Percentiles rank a stretch among this genome's conserved stretches.
Conservation (phyloP, 768 basidiomycete species). For the Mrakia blollopis region DNA sequence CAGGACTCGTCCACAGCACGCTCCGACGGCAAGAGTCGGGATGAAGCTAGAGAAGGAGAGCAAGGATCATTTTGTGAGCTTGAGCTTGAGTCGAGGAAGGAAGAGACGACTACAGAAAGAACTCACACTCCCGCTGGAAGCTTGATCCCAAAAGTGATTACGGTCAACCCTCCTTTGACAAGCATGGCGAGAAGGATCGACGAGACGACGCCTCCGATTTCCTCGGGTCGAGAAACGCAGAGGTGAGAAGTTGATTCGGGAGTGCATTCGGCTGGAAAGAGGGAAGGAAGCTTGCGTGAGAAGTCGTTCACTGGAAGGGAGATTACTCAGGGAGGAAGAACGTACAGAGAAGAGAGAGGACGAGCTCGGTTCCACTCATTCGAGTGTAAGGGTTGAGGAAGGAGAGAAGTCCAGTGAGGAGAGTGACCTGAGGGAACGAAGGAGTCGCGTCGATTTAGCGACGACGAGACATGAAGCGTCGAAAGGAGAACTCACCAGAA, state of each 20-base stretch:
- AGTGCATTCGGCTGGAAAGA: constrained; percentile 50
- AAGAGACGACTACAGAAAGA: neutral
- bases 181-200: constrained; percentile 71
- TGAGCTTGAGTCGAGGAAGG: no score
- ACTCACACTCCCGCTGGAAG: constrained; percentile 63
- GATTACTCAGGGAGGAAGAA: neutral
- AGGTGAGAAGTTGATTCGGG: constrained; percentile 58
- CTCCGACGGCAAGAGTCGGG: constrained; percentile 86
- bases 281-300: neutral
- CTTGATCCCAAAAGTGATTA: constrained; percentile 84
- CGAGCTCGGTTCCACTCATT: constrained; percentile 92
- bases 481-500: constrained; percentile 55
- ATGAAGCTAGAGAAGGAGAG: constrained; percentile 57
- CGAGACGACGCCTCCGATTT: constrained; percentile 60
- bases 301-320: neutral
- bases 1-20: constrained; percentile 81
- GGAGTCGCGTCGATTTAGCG: neutral
- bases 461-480: neutral
- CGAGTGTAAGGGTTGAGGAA: constrained; percentile 85
- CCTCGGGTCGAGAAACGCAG: constrained; percentile 54
- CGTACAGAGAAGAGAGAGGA: constrained; percentile 64
- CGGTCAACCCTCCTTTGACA: constrained; percentile 71
- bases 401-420: constrained; percentile 54
- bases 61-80: neutral
- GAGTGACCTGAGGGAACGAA: neutral